Conservation (phyloP, 768 basidiomycete species). For the Collybiopsis confluens region DNA sequence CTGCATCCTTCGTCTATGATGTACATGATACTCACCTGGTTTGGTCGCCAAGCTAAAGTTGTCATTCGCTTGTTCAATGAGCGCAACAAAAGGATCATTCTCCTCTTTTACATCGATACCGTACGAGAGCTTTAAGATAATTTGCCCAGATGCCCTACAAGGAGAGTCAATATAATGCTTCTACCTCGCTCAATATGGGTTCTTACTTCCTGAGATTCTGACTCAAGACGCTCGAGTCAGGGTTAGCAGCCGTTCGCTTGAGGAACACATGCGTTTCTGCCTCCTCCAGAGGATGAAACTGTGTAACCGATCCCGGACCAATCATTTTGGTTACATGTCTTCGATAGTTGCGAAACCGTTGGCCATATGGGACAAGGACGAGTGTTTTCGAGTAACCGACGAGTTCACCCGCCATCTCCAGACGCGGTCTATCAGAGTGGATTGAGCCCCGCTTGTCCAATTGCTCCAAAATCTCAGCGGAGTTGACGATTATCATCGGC, state of each 20-base stretch:
- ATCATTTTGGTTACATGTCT: constrained; percentile 39
- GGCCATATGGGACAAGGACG: constrained; percentile 40
- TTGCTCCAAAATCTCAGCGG: constrained; percentile 36
- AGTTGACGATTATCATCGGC: constrained; percentile 46
- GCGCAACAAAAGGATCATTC: constrained; percentile 43
- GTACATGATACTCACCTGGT: constrained; percentile 33
- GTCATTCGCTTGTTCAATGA: constrained; percentile 48
- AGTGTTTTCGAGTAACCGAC: constrained; percentile 43
- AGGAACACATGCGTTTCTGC: constrained; percentile 32
- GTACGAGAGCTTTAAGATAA: constrained; percentile 52
- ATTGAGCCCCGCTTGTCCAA: constrained; percentile 43
- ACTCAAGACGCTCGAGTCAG: constrained; percentile 21
- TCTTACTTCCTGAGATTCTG: constrained; percentile 40
- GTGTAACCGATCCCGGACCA: constrained; percentile 28
- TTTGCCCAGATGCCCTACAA: constrained; percentile 46
- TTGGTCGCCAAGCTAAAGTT: constrained; percentile 47
- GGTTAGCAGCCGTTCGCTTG: constrained; percentile 28
- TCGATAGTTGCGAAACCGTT: constrained; percentile 39
- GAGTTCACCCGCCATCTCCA: constrained; percentile 49
- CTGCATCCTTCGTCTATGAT: background rate
- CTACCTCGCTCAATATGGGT: too few relatives aligned
- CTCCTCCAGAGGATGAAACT: constrained; percentile 29
- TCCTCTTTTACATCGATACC: constrained; percentile 52
- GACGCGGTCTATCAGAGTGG: constrained; percentile 44
- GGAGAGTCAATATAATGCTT: background rate